Base-by-base conservation (phyloP, 1,284 basidiomycete genomes). In the Ceratobasidium sp. region DNA sequence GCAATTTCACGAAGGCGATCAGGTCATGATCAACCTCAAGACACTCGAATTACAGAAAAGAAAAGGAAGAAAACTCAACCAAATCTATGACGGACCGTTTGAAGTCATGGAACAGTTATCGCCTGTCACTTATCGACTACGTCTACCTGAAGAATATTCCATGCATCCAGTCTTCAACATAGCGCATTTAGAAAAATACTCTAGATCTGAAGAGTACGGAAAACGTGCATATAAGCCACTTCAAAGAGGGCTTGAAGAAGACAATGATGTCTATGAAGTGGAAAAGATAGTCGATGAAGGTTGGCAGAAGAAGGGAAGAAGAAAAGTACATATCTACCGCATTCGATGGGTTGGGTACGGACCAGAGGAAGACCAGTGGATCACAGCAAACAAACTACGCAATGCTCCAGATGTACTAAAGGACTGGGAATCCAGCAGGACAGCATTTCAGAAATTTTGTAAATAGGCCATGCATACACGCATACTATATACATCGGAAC, bases 21-120 rank as follows among this genome's bases (percentile, higher is more conserved):
- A 41, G 6, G 80, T 80, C 0, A 73, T 81, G 0, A 74, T 81
- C 1, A 81, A 81, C 50, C 80, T 80, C 3, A 78, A 80, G 48
- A 72, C 75, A 0, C 64, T 80, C 14, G 64, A 80, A 64, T 69
- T 78, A 43, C 70, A 74, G 0, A 73, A 80, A 53, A 23, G 67
- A 53, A 18, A 75, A 28, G 80, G 80, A 3, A 48, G 48, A 1
- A 82, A 83, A 71, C 73, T 83, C 2, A 74, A 80, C 0, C 76
- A 78, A 18, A 46, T 78, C 0, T 72, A 71, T 6, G 76, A 80
- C 0, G 81, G 81, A 6, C 82, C 81, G 0, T 83, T 82, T 71
- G 77, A 77, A 43, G 74, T 82, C 0, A 57, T 77, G 9, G 76
- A 80, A 57, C 60, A 73, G 6, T 71, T 83, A 6, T 79, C 76